phyloP scores from a whole-genome alignment of 257 asterid genomes.

The Rhazya stricta region DNA sequence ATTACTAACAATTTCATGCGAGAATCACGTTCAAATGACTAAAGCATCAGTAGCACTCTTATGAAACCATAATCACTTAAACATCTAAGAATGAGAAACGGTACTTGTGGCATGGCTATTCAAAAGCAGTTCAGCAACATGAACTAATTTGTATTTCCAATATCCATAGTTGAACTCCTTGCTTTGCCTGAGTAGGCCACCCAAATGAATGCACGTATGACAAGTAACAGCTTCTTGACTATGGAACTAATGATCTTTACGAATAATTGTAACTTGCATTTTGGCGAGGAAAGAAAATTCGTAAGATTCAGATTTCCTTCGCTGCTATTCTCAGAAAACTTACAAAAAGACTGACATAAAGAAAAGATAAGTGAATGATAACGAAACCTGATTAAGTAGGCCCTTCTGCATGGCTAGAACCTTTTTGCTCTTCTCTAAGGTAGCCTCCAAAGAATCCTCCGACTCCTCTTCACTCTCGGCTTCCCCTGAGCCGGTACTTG shows the following conservation, averaged over 20 bases:
- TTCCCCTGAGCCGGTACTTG: constrained; percentile 32
- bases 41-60: neutral
- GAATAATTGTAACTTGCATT: neutral
- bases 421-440: constrained; percentile 74
- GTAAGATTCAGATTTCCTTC: neutral
- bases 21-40: neutral
- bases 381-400: constrained; percentile 70
- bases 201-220: neutral
- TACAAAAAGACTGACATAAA: too few species aligned
- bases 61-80: neutral
- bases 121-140: neutral
- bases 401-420: constrained; percentile 66
- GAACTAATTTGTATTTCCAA: neutral
- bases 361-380: neutral
- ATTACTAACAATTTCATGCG: neutral
- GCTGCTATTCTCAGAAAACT: neutral
- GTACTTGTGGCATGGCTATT: neutral
- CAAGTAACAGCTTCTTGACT: neutral
- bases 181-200: neutral
- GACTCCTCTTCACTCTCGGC: constrained; percentile 40
- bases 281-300: neutral
- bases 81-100: neutral
- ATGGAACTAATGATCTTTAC: neutral
- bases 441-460: constrained; percentile 61
- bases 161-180: neutral